Base-by-base conservation (phyloP, 345 rosid genomes). In the Populus pruinosa region DNA sequence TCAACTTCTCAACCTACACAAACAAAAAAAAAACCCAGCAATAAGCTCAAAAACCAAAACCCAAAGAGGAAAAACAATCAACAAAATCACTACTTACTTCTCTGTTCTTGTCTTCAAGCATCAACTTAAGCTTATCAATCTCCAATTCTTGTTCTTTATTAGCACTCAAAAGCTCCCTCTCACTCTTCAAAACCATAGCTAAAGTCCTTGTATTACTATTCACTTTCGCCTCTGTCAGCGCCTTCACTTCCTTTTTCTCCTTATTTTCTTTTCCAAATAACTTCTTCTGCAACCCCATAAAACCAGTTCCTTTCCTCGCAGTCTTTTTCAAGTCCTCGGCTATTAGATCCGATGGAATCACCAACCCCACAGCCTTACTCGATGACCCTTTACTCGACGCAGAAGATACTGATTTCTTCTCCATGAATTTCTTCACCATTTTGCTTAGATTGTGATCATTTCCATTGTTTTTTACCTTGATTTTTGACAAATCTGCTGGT, bases 181-280 rank as follows among this genome's bases (percentile, higher is more conserved):
- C 99, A 71, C 98, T 90, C 81, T 94, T 86, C 74, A 95, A 78
- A 72, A 95, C 96, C 99, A 92, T 93, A 16, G 94, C 94, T 78
- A 95, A 73, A 9, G 97, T 93, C 87, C 94, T 91, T 8, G 98
- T 86, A 49, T 78, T 78, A 14, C 73, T 33, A 59, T 86, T 90
- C 75, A 88, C 91, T 47, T 90, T 94, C 20, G 90, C 90, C 79
- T 93, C 99, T 4, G 85, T 86, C 85, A 95, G 73, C 5, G 94
- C 91, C 84, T 90, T 94, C 36, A 81, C 84, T 70, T 88, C 86
- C 83, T 85, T 83, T 80, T 88, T 82, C 82, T 68, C 79, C 83
- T 70, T 72, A 25, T 82, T 76, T 36, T 79, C 88, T 18, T 81
- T 80, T 20, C 98, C 97, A 25, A 94, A 94, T 55, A 94, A 83